Percentiles rank a stretch among this genome's conserved stretches.
These are phyloP conservation scores for Gynochthodes officinalis DNA, from an alignment of 257 asterid species.

Conservation along the genomic window DNA sequence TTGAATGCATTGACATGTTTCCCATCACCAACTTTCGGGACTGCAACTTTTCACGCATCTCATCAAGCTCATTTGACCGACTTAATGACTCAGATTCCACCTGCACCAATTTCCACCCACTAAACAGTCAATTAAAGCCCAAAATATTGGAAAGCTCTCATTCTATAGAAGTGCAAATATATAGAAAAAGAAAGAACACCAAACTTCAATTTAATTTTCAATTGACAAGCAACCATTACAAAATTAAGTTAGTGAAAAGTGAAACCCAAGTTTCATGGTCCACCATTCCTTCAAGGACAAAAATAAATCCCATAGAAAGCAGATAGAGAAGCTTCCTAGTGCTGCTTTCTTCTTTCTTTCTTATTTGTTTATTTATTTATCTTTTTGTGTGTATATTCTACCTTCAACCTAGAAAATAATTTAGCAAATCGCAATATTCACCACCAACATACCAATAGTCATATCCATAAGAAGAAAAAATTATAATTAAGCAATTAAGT, in stretches of 20 bases:
- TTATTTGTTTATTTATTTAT: too few species aligned
- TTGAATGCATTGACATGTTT: slow-evolving; percentile 84
- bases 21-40: slow-evolving; percentile 90
- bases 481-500: background rate
- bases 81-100: slow-evolving; percentile 69
- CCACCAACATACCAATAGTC: background rate
- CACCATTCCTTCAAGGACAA: background rate
- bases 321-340: background rate
- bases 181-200: background rate
- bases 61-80: slow-evolving; percentile 72
- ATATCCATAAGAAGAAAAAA: background rate
- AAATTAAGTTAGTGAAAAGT: background rate
- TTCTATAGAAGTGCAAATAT: slow-evolving; percentile 4
- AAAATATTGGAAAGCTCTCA: background rate
- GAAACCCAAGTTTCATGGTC: background rate
- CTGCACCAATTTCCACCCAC: slow-evolving; percentile 38
- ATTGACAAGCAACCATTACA: background rate
- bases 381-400: background rate
- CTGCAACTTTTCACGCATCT: slow-evolving; percentile 72
- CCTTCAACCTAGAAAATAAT: background rate
- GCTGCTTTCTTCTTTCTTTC: too few species aligned
- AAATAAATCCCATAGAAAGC: background rate
- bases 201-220: background rate
- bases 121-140: slow-evolving; percentile 23
- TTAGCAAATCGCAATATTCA: background rate